phyloP scores from a whole-genome alignment of 495 filamentous ascomycete genomes.

The Sordaria brevicollis region DNA sequence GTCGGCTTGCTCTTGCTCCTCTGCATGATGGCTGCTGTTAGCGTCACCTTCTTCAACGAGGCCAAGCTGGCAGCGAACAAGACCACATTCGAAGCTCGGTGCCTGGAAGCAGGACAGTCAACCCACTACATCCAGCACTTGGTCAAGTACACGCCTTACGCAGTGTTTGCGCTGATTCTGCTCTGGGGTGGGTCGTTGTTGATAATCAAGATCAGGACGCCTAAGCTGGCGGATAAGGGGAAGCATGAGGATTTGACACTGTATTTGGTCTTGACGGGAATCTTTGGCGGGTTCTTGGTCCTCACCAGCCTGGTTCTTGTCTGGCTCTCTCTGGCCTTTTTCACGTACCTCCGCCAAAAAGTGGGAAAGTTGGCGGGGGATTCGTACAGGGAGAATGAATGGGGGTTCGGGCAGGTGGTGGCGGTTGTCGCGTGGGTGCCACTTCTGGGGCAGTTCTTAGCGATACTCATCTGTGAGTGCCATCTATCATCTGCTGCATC shows the following conservation, averaged over 20 bases:
- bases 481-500: not conserved
- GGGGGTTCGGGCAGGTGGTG: not conserved
- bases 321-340: not conserved
- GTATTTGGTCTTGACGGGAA: not conserved
- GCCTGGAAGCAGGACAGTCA: not conserved
- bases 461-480: not conserved
- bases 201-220: not conserved
- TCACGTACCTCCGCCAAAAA: not conserved
- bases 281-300: not conserved
- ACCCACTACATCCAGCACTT: not conserved
- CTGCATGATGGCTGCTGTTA: not conserved
- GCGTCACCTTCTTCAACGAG: not conserved
- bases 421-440: not conserved
- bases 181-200: not conserved
- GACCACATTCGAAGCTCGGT: not conserved
- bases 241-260: not conserved
- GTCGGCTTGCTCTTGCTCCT: not conserved
- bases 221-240: not conserved
- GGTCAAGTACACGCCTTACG: not conserved
- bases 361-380: not conserved
- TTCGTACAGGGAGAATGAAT: not conserved
- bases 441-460: not conserved
- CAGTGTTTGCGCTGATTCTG: not conserved
- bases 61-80: not conserved
- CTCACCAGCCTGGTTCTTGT: not conserved